A percentile compares a stretch with the other conserved stretches of the same genome.
phyloP scores from a whole-genome alignment of 2,329 filamentous ascomycete species.

The Mycosphaerelloides madeirae region DNA sequence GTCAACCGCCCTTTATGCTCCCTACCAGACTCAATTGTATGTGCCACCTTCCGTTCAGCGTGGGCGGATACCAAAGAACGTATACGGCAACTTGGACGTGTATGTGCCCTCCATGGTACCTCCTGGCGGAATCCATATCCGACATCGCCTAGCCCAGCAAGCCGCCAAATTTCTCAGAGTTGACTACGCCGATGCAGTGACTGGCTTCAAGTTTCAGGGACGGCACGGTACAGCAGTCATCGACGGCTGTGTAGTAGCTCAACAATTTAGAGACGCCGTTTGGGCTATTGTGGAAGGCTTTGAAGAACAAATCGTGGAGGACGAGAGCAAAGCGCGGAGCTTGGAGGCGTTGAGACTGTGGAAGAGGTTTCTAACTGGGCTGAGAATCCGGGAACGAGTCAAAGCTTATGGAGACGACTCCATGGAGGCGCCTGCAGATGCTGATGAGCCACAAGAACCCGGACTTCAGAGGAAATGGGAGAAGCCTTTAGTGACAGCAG shows the following conservation, averaged over 20 bases:
- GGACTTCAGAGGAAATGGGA: slow-evolving; percentile 13
- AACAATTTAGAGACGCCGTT: slow-evolving; percentile 67
- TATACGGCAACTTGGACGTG: slow-evolving; percentile 59
- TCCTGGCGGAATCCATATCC: slow-evolving; percentile 54
- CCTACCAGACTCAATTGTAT: slow-evolving; percentile 65
- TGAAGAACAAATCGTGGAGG: slow-evolving; percentile 59
- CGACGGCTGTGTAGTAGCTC: slow-evolving; percentile 70
- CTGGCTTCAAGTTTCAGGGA: slow-evolving; percentile 82
- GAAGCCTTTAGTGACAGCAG: slow-evolving; percentile 19
- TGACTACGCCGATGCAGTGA: slow-evolving; percentile 85
- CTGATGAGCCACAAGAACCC: slow-evolving; percentile 6
- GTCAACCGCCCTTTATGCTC: slow-evolving; percentile 56
- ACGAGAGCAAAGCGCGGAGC: slow-evolving; percentile 54
- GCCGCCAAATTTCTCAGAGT: slow-evolving; percentile 73
- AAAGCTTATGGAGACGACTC: slow-evolving; percentile 47
- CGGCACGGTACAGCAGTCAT: slow-evolving; percentile 80
- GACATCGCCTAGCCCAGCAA: slow-evolving; percentile 55
- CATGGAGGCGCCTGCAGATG: slow-evolving; percentile 7
- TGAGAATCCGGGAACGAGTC: slow-evolving; percentile 69
- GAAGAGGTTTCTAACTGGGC: slow-evolving; percentile 56
- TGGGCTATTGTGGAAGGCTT: slow-evolving; percentile 64
- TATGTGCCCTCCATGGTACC: slow-evolving; percentile 63
- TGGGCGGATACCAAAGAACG: slow-evolving; percentile 63
- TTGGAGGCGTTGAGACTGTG: slow-evolving; percentile 51
- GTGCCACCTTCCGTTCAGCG: slow-evolving; percentile 68